These are phyloP conservation scores for Aspergillus ellipticus DNA, from an alignment of 495 filamentous ascomycete genomes.

Conservation along the genomic window DNA sequence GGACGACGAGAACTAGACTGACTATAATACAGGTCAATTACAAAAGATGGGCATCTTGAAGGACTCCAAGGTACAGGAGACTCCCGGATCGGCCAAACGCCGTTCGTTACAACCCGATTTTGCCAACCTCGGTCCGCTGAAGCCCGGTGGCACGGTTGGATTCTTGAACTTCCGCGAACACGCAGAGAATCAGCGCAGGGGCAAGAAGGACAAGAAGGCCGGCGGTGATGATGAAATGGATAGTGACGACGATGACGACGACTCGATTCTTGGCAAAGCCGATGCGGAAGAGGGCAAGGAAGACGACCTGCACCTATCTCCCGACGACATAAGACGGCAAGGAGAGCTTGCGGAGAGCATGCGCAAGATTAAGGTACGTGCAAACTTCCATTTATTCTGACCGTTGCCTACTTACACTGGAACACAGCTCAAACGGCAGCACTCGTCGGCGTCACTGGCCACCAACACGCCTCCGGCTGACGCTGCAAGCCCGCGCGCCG, in stretches of 20 bases:
- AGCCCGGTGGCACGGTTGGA: conserved; percentile 77
- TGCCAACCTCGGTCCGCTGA: conserved; percentile 76
- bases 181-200: conserved; percentile 44
- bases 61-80: conserved; percentile 54
- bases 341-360: conserved; percentile 90
- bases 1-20: conserved; percentile 13
- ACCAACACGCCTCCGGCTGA: conserved; percentile 35
- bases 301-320: conserved; percentile 54
- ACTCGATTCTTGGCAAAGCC: conserved; percentile 54
- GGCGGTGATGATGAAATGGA: conserved; percentile 63
- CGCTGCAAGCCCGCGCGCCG: conserved; percentile 43
- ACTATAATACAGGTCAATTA: conserved; percentile 64
- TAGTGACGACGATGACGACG: conserved; percentile 64
- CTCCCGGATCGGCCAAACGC: conserved; percentile 60
- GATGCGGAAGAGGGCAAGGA: conserved; percentile 74
- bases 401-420: neutral
- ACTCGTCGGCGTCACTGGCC: conserved; percentile 74
- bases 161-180: conserved; percentile 85
- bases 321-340: conserved; percentile 77
- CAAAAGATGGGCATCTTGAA: conserved; percentile 88
- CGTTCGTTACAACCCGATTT: conserved; percentile 78
- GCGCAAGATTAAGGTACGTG: conserved; percentile 82
- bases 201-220: conserved; percentile 53
- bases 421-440: conserved; percentile 85
- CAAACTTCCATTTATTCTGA: neutral